A percentile compares a stretch with the other conserved stretches of the same genome.
Evolutionary conservation across 225 moss, liverwort and hornwort species (phyloP).

Genomic region (Polytrichum formosum): DNA sequence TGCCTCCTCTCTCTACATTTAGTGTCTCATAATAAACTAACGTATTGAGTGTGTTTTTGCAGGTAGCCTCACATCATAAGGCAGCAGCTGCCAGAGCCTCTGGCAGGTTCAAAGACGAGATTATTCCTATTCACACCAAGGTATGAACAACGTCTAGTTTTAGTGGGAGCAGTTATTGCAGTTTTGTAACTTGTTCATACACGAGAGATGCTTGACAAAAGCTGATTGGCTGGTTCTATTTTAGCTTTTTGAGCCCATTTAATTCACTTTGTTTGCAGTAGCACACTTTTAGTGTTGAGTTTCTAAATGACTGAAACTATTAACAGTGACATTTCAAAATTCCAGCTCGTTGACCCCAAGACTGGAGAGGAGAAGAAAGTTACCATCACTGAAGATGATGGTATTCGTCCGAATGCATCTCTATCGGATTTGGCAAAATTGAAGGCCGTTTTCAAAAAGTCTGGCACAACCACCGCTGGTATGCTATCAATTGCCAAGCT

Average conservation of each 20-base stretch:
- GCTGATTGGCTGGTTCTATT: too few species aligned
- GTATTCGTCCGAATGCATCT: conserved; percentile 59
- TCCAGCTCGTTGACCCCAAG: conserved; percentile 66
- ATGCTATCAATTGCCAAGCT: background rate
- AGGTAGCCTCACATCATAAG: conserved; percentile 66
- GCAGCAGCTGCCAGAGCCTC: conserved; percentile 82
- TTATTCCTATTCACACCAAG: conserved; percentile 80
- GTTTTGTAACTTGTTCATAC: too few species aligned
- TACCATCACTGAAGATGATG: conserved; percentile 71
- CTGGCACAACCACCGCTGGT: conserved; percentile 73
- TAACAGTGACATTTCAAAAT: too few species aligned
- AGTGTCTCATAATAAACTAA: too few species aligned
- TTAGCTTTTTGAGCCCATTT: too few species aligned
- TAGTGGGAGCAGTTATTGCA: too few species aligned
- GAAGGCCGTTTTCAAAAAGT: conserved; percentile 84
- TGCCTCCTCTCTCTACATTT: too few species aligned
- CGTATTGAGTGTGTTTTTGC: background rate
- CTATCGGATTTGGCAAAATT: conserved; percentile 64
- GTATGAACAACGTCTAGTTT: conserved; percentile 5
- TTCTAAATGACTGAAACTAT: too few species aligned
- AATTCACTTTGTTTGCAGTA: too few species aligned
- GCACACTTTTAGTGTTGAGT: too few species aligned
- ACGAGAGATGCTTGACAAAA: too few species aligned
- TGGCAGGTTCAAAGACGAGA: conserved; percentile 82
- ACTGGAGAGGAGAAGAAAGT: conserved; percentile 73